Percentiles rank a stretch among this genome's conserved stretches.
These are phyloP conservation scores for Sesbania bispinosa DNA, from an alignment of 306 rosid species.

Conservation along the genomic window DNA sequence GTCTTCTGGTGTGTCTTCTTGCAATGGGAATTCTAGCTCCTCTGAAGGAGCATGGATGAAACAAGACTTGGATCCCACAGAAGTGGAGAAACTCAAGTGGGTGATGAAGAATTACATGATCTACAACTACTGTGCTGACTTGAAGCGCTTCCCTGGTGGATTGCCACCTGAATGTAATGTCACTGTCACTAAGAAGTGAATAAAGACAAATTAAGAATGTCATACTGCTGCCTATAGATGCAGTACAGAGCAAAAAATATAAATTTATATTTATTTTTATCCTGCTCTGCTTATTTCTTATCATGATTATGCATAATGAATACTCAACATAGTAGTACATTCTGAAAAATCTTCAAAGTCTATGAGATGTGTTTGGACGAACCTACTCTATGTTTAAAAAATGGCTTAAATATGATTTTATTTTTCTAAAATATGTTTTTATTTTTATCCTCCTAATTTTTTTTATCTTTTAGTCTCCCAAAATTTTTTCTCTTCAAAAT, in stretches of 20 bases:
- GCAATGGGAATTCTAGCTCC: not conserved
- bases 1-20: slow-evolving; percentile 34
- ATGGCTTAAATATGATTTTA: too few relatives aligned
- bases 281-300: not conserved
- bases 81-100: slow-evolving; percentile 29
- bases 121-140: slow-evolving; percentile 48
- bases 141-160: slow-evolving; percentile 27
- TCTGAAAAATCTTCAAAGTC: not conserved
- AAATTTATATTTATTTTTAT: not conserved
- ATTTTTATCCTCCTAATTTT: too few relatives aligned
- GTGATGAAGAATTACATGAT: slow-evolving; percentile 49
- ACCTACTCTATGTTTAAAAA: too few relatives aligned
- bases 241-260: not conserved
- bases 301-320: not conserved
- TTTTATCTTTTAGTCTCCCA: too few relatives aligned
- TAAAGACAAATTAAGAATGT: not conserved
- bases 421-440: too few relatives aligned
- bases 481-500: too few relatives aligned
- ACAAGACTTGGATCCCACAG: slow-evolving; percentile 1
- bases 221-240: too few relatives aligned
- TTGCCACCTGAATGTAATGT: not conserved
- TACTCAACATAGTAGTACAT: not conserved
- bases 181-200: not conserved
- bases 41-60: too few relatives aligned
- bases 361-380: not conserved